A percentile compares a stretch with the other conserved stretches of the same genome.
phyloP scores from a whole-genome alignment of 495 filamentous ascomycete genomes.

The Hypomontagnella submonticulosa region DNA sequence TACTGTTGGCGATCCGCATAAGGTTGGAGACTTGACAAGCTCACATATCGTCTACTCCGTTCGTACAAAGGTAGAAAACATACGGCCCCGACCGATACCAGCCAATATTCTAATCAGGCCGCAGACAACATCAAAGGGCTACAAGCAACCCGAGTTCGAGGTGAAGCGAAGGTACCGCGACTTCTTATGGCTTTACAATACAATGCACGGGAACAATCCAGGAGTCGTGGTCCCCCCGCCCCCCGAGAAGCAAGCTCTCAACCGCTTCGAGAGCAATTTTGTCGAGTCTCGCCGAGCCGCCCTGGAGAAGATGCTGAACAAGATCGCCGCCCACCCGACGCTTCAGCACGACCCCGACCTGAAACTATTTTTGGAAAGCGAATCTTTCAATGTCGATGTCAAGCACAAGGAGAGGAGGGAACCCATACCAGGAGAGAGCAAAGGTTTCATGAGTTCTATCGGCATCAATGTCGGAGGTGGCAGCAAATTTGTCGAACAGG shows the following conservation, averaged over 20 bases:
- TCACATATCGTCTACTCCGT: constrained; percentile 98
- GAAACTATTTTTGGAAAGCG: constrained; percentile 96
- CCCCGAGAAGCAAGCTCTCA: constrained; percentile 97
- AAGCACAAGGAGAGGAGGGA: constrained; percentile 97
- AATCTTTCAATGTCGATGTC: constrained; percentile 92
- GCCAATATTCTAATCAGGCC: constrained; percentile 7
- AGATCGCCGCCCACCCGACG: constrained; percentile 87
- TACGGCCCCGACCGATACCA: neutral
- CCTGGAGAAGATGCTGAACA: constrained; percentile 96
- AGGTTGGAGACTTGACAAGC: constrained; percentile 95
- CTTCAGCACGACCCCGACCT: constrained; percentile 93
- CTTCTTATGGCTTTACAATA: constrained; percentile 97
- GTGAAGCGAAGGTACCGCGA: constrained; percentile 95
- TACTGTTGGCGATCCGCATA: constrained; percentile 93
- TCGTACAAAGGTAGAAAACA: constrained; percentile 78
- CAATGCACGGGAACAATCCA: constrained; percentile 91
- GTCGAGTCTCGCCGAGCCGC: constrained; percentile 91
- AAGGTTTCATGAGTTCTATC: constrained; percentile 89
- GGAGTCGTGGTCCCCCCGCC: constrained; percentile 95
- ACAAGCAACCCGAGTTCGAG: constrained; percentile 87
- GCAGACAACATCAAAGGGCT: constrained; percentile 94
- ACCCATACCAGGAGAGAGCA: constrained; percentile 85
- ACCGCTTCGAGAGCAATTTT: constrained; percentile 95
- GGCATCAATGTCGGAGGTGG: constrained; percentile 78
- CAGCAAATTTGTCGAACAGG: constrained; percentile 94